These are phyloP conservation scores for Rubia peregrina DNA, from an alignment of 305 asterid species.

Conservation along the genomic window DNA sequence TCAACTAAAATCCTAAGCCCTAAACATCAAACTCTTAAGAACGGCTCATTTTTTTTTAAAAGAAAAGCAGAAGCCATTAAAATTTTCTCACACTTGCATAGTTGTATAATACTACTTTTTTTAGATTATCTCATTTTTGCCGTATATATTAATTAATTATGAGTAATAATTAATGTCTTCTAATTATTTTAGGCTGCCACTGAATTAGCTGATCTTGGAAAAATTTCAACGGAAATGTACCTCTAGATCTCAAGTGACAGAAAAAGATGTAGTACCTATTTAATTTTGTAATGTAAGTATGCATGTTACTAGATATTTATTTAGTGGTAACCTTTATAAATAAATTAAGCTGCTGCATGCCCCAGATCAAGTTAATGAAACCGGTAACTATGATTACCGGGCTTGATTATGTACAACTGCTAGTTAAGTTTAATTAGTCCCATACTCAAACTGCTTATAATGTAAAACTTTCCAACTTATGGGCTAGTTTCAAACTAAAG, in stretches of 20 bases:
- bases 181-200: slow-evolving; percentile 12
- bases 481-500: neutral
- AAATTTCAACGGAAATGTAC: neutral
- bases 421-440: neutral
- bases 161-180: neutral
- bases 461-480: neutral
- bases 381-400: neutral
- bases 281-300: neutral
- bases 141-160: too few species aligned
- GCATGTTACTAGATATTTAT: neutral
- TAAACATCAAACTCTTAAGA: too few species aligned
- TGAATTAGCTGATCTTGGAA: slow-evolving; percentile 1
- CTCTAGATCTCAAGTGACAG: neutral
- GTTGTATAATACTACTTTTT: too few species aligned
- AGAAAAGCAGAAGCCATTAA: too few species aligned
- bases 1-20: too few species aligned
- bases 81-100: too few species aligned
- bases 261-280: neutral
- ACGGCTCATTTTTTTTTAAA: too few species aligned
- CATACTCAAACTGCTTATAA: neutral
- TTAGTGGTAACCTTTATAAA: neutral
- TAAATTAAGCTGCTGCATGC: neutral
- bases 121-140: too few species aligned
- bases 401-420: neutral
- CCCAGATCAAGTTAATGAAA: neutral